These are phyloP conservation scores for Calocybe gangraenosa DNA, from an alignment of 768 basidiomycete species.

Conservation along the genomic window DNA sequence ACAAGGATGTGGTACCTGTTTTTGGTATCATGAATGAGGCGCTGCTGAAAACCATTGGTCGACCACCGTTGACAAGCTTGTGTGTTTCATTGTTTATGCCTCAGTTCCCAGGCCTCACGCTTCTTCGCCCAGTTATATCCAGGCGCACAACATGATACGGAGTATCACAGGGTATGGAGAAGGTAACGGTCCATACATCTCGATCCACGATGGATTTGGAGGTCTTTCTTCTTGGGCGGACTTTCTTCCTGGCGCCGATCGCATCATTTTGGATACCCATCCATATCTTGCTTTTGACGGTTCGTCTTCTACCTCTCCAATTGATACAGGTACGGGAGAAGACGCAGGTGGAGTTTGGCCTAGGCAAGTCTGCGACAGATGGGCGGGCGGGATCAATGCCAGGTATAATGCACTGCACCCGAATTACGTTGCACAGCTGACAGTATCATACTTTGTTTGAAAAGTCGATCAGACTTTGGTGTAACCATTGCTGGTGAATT, in stretches of 20 bases:
- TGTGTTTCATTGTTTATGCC: slow-evolving; percentile 33
- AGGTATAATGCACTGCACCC: slow-evolving; percentile 16
- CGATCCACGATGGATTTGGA: slow-evolving; percentile 43
- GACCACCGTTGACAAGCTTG: slow-evolving; percentile 53
- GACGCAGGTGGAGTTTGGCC: slow-evolving; percentile 39
- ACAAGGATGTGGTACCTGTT: slow-evolving; percentile 56
- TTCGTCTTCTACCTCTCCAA: slow-evolving; percentile 25
- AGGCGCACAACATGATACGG: slow-evolving; percentile 61
- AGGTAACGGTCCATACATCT: slow-evolving; percentile 60
- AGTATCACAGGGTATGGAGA: slow-evolving; percentile 69
- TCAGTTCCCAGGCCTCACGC: slow-evolving; percentile 28
- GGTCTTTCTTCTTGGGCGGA: slow-evolving; percentile 31
- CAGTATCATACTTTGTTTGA: not conserved
- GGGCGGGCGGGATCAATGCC: slow-evolving; percentile 34
- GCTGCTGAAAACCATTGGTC: slow-evolving; percentile 50
- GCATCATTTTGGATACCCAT: slow-evolving; percentile 36
- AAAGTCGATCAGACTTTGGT: slow-evolving; percentile 46
- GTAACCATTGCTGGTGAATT: slow-evolving; percentile 73
- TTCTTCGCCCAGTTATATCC: slow-evolving; percentile 41
- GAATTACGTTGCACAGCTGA: slow-evolving; percentile 8
- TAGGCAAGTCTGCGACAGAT: slow-evolving; percentile 40
- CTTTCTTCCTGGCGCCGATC: slow-evolving; percentile 35
- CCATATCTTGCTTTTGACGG: slow-evolving; percentile 47
- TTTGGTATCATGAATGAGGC: slow-evolving; percentile 70
- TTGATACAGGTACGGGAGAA: slow-evolving; percentile 26